These are phyloP conservation scores for Colletotrichum liaoningense DNA, from an alignment of 2,329 filamentous ascomycete species.

Conservation along the genomic window DNA sequence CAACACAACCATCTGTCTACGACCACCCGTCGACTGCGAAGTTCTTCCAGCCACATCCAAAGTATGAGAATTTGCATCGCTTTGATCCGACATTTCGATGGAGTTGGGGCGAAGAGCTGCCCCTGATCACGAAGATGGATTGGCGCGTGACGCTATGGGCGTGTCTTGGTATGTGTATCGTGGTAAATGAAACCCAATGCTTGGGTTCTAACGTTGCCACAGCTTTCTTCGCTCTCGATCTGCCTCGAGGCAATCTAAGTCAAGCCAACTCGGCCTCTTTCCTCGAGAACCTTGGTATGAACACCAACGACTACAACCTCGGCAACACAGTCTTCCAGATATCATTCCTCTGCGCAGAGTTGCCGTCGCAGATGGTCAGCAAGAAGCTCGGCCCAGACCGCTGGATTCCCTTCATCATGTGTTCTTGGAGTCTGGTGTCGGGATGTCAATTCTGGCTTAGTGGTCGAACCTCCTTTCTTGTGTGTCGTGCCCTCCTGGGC, in stretches of 20 bases:
- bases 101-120: slow-evolving; percentile 47
- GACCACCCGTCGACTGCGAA: slow-evolving; percentile 54
- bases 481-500: slow-evolving; percentile 51
- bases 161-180: slow-evolving; percentile 17
- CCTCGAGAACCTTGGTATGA: slow-evolving; percentile 53
- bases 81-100: slow-evolving; percentile 47
- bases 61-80: slow-evolving; percentile 47
- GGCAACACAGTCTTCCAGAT: slow-evolving; percentile 67
- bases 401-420: slow-evolving; percentile 44
- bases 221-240: slow-evolving; percentile 41
- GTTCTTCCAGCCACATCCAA: slow-evolving; percentile 46
- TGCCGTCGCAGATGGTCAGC: slow-evolving; percentile 70
- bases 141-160: slow-evolving; percentile 39
- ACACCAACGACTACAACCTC: slow-evolving; percentile 60
- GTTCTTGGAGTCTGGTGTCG: slow-evolving; percentile 37
- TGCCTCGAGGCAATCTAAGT: slow-evolving; percentile 40
- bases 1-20: slow-evolving; percentile 57
- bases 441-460: slow-evolving; percentile 45
- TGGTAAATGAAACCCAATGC: not conserved
- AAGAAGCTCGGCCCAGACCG: slow-evolving; percentile 58
- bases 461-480: slow-evolving; percentile 52
- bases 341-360: slow-evolving; percentile 66
- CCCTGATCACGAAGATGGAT: slow-evolving; percentile 45
- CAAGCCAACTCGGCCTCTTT: slow-evolving; percentile 42
- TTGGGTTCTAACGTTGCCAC: not conserved